These are phyloP conservation scores for Trichophyton mentagrophytes DNA, from an alignment of 2,329 filamentous ascomycete species.

Conservation along the genomic window DNA sequence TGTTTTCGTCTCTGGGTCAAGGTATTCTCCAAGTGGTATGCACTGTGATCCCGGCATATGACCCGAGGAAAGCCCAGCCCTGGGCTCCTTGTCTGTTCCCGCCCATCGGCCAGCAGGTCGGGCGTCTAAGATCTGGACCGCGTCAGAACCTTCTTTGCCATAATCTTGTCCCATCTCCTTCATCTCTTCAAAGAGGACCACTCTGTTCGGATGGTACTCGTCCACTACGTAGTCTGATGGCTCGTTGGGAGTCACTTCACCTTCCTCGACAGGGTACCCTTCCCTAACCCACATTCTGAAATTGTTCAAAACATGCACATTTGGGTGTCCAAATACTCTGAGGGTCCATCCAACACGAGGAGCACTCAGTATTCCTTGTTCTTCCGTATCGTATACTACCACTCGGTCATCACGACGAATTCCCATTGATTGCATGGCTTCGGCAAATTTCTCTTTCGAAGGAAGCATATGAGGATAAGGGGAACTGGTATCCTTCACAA, in stretches of 20 bases:
- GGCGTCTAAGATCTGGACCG: constrained; percentile 80
- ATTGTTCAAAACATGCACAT: constrained; percentile 87
- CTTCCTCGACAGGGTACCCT: constrained; percentile 69
- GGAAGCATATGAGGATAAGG: constrained; percentile 97
- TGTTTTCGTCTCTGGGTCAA: constrained; percentile 73
- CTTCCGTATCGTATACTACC: constrained; percentile 86
- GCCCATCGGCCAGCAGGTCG: constrained; percentile 66
- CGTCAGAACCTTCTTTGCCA: constrained; percentile 71
- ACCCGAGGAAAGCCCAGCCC: constrained; percentile 72
- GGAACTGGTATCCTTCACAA: constrained; percentile 71
- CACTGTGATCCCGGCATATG: constrained; percentile 84
- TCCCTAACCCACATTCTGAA: constrained; percentile 87
- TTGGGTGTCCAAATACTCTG: constrained; percentile 73
- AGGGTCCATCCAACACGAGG: constrained; percentile 92
- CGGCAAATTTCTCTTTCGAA: constrained; percentile 62
- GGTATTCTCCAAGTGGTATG: constrained; percentile 63
- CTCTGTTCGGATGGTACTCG: constrained; percentile 51
- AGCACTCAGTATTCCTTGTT: constrained; percentile 86
- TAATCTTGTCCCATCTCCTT: constrained; percentile 61
- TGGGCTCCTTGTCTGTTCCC: constrained; percentile 73
- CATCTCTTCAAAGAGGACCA: constrained; percentile 72
- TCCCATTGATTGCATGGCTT: constrained; percentile 77
- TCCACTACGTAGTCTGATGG: constrained; percentile 34
- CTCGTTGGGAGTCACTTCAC: constrained; percentile 33
- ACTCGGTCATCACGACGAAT: constrained; percentile 78